Base-by-base conservation (phyloP, 139 green algal species). In the Diplosphaera chodatii region DNA sequence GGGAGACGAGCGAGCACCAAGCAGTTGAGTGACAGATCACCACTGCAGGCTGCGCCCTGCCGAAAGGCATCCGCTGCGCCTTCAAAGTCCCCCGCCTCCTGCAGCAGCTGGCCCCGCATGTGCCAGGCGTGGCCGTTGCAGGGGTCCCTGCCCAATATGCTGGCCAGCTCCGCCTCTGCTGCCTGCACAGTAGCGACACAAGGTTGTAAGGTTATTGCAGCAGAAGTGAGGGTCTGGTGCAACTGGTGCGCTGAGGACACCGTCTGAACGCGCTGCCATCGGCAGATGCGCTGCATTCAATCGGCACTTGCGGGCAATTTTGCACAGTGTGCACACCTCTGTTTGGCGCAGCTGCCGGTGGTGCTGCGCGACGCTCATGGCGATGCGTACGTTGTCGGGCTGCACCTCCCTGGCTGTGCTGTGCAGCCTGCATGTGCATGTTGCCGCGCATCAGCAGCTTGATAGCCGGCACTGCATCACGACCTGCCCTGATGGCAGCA, bases 81-180 rank as follows among this genome's bases (percentile, higher is more conserved):
- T 6, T 71, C 63, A 66, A 82, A 25, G 21, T 80, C 40, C 1
- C 88, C 88, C 31, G 83, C 48, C 62, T 86, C 73, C 75, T 85
- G 79, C 22, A 80, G 72, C 70, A 88, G 69, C 34, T 74, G 63
- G 0, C 78, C 88, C 40, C 85, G 68, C 23, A 82, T 85, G 68
- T 87, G 70, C 63, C 77, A 87, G 69, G 88, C 74, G 67, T 84
- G 66, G 20, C 80, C 81, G 63, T 86, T 87, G 18, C 13, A 27
- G 1, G 82, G 72, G 2, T 90, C 72, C 40, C 76, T 13, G 15
- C 30, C 30, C 32, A 88, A 64, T 3, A 90, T 34, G 21, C 27
- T 23, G 20, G 65, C 27, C 74, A 87, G 72, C 48, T 66, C n/a
- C 18, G 66, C 40, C 69, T 78, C 66, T 25, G 82, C 82, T 37